phyloP scores from a whole-genome alignment of 441 rosid genomes.

The Melastoma candidum region DNA sequence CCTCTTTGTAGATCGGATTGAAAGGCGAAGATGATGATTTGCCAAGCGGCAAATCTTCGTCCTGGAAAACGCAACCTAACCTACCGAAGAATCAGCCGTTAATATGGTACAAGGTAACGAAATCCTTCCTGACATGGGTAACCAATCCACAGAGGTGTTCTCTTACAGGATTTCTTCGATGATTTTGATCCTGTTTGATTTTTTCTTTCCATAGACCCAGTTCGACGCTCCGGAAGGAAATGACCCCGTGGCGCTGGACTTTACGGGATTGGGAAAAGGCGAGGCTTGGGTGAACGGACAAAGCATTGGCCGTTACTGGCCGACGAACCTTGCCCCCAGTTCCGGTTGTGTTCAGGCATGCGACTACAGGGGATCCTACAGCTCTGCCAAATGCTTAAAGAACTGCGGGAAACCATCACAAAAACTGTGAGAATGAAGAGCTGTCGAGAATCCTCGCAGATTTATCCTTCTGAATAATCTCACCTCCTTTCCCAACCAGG shows the following conservation, averaged over 20 bases:
- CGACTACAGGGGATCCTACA: constrained; percentile 64
- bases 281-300: constrained; percentile 97
- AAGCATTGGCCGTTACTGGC: constrained; percentile 97
- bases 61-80: constrained; percentile 53
- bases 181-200: constrained; percentile 1
- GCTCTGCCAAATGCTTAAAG: constrained; percentile 63
- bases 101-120: constrained; percentile 88
- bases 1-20: constrained; percentile 58
- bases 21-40: constrained; percentile 74
- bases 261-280: constrained; percentile 91
- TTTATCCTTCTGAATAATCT: too few species aligned
- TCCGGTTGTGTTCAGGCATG: constrained; percentile 62
- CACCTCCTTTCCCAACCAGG: constrained; percentile 21
- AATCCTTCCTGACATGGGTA: not conserved
- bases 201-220: constrained; percentile 35
- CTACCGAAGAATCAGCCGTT: constrained; percentile 74
- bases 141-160: constrained; percentile 7
- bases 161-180: not conserved
- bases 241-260: constrained; percentile 74
- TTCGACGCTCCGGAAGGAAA: constrained; percentile 64
- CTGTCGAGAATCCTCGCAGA: not conserved
- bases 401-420: constrained; percentile 92
- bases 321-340: constrained; percentile 38
- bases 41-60: constrained; percentile 43
- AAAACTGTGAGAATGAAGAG: constrained; percentile 45